phyloP scores from a whole-genome alignment of 768 basidiomycete species.

The Boletus tomentosulus region DNA sequence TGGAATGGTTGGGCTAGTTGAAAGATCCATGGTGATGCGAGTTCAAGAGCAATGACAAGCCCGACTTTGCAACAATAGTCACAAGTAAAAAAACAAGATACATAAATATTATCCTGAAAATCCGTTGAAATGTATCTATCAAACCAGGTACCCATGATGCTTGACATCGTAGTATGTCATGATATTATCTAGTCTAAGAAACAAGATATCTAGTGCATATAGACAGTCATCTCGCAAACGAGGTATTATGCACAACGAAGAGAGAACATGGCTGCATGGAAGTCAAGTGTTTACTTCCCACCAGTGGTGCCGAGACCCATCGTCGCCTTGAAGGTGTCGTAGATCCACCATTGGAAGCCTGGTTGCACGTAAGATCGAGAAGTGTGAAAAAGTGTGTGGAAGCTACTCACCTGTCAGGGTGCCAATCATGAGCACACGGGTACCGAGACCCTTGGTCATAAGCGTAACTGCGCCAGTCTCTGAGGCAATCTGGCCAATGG shows the following conservation, averaged over 20 bases:
- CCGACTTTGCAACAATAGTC: no score
- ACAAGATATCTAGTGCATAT: constrained; percentile 9
- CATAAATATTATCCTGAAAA: neutral
- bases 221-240: constrained; percentile 11
- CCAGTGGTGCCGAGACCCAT: constrained; percentile 88
- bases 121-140: no score
- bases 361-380: constrained; percentile 12
- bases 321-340: constrained; percentile 78
- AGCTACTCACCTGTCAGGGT: constrained; percentile 40
- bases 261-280: neutral
- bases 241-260: constrained; percentile 8
- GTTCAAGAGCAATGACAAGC: no score
- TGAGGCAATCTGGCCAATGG: constrained; percentile 59
- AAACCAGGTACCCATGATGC: no score
- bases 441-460: constrained; percentile 83
- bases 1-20: neutral
- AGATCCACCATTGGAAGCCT: constrained; percentile 95
- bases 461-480: constrained; percentile 66
- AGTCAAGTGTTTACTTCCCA: constrained; percentile 60
- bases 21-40: neutral
- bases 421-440: constrained; percentile 83
- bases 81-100: neutral
- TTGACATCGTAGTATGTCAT: no score
- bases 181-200: constrained; percentile 12
- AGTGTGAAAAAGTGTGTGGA: neutral